A percentile compares a stretch with the other conserved stretches of the same genome.
phyloP scores from a whole-genome alignment of 2,329 filamentous ascomycete genomes.

The Hymenoscyphus occultus region DNA sequence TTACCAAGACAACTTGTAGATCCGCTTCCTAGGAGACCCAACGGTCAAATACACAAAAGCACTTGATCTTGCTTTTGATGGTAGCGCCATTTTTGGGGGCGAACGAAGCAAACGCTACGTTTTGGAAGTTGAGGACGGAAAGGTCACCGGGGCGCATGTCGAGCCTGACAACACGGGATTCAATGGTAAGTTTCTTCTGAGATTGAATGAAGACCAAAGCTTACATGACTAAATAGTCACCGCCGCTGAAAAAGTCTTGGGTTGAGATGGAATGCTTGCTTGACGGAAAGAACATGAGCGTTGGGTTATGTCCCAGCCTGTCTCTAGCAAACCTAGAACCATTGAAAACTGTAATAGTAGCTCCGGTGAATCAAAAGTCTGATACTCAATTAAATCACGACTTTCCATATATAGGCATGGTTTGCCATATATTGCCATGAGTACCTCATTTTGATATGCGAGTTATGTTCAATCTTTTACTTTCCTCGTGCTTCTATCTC shows the following conservation, averaged over 20 bases:
- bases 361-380: not conserved
- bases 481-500: too few relatives aligned
- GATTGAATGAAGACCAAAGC: too few relatives aligned
- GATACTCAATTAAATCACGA: not conserved
- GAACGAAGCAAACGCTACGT: conserved; percentile 85
- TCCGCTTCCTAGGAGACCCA: conserved; percentile 86
- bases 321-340: not conserved
- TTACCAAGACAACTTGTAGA: conserved; percentile 45
- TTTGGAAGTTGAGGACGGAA: conserved; percentile 76
- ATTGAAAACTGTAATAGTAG: not conserved
- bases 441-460: too few relatives aligned
- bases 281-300: not conserved
- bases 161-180: conserved; percentile 88
- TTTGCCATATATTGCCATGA: too few relatives aligned
- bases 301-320: not conserved
- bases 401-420: too few relatives aligned
- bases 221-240: conserved; percentile 18
- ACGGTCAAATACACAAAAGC: conserved; percentile 76
- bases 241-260: conserved; percentile 30
- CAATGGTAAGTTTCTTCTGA: conserved; percentile 50
- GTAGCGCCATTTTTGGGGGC: conserved; percentile 74
- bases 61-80: conserved; percentile 80
- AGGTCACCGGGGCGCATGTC: conserved; percentile 76
- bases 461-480: too few relatives aligned
- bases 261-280: conserved; percentile 13